These are phyloP conservation scores for Huntiella bhutanensis DNA, from an alignment of 2,329 filamentous ascomycete genomes.

Conservation along the genomic window DNA sequence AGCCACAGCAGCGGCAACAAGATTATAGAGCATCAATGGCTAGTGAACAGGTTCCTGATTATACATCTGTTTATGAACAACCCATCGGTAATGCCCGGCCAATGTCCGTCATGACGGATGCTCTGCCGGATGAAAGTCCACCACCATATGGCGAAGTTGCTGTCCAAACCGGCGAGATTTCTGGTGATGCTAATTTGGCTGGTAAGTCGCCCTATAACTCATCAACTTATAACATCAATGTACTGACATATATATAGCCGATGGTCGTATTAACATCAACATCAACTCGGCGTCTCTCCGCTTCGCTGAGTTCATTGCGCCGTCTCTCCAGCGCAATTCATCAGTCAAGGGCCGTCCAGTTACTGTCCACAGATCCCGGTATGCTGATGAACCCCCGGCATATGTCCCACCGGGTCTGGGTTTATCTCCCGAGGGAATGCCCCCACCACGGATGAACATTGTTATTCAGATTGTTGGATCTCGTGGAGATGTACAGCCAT, in stretches of 20 bases:
- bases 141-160: conserved; percentile 40
- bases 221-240: background rate
- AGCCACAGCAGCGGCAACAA: too few species aligned
- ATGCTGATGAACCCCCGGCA: conserved; percentile 17
- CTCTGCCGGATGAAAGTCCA: conserved; percentile 16
- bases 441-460: conserved; percentile 43
- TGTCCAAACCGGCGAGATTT: conserved; percentile 26
- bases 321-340: conserved; percentile 16
- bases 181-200: conserved; percentile 40
- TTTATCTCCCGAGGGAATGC: conserved; percentile 37
- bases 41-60: too few species aligned
- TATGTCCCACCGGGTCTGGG: conserved; percentile 59
- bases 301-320: conserved; percentile 12
- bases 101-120: background rate
- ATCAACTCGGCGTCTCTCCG: conserved; percentile 46
- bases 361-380: conserved; percentile 5
- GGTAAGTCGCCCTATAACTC: conserved; percentile 19
- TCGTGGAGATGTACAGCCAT: conserved; percentile 58
- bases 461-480: conserved; percentile 61
- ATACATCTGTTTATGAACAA: too few species aligned
- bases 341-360: conserved; percentile 11
- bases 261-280: conserved; percentile 63
- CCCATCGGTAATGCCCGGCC: too few species aligned
- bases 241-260: conserved; percentile 25
- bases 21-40: too few species aligned